Conservation (phyloP, 2,329 filamentous ascomycete species). For the Sporothrix curviconia region DNA sequence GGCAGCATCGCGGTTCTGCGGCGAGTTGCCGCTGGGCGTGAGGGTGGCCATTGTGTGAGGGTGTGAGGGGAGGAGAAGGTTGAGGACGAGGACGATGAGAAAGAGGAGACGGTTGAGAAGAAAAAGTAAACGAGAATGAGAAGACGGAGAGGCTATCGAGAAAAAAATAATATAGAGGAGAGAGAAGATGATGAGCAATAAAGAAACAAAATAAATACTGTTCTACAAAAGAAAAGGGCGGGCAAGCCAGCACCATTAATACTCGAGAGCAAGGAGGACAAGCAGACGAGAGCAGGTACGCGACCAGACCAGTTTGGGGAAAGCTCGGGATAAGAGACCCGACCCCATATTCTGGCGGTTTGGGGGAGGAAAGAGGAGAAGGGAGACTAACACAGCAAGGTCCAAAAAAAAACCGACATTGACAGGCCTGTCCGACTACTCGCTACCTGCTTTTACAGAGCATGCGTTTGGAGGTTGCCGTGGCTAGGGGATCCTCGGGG, state of each 20-base stretch:
- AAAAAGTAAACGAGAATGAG: not conserved
- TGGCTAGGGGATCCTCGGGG: not conserved
- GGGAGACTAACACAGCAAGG: no score
- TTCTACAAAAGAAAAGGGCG: not conserved
- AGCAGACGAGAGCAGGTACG: not conserved
- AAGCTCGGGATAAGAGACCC: constrained; percentile 13
- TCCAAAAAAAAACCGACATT: no score
- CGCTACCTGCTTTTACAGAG: not conserved
- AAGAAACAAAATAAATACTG: not conserved
- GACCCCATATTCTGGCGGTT: constrained; percentile 3
- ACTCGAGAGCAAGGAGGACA: no score
- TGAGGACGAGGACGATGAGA: not conserved
- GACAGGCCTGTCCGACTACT: not conserved
- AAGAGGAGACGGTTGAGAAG: not conserved
- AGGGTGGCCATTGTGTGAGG: constrained; percentile 11
- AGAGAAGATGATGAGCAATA: not conserved
- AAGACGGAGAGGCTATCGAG: not conserved
- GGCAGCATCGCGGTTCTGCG: constrained; percentile 10
- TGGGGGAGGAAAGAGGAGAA: not conserved
- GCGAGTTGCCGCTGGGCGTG: constrained; percentile 7
- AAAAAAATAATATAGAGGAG: no score
- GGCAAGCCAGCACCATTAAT: constrained; percentile 8
- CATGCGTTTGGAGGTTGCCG: not conserved
- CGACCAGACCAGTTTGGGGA: constrained; percentile 1
- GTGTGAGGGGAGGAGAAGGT: not conserved